Percentiles rank a stretch among this genome's conserved stretches.
phyloP scores from a whole-genome alignment of 805 yeast species.

The Scheffersomyces lignosus region DNA sequence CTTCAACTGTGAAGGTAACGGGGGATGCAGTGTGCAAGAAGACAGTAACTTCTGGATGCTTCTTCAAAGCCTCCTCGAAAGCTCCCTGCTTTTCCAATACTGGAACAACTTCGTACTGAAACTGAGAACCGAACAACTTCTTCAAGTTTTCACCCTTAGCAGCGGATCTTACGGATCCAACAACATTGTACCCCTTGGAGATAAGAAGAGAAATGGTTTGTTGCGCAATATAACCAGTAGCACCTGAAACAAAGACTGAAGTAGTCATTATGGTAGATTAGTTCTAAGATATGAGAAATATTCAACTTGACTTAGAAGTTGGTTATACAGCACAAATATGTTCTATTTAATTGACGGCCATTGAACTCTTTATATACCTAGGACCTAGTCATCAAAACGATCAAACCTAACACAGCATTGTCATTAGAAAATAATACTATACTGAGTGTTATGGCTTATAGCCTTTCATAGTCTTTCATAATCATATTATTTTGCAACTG shows the following conservation, averaged over 20 bases:
- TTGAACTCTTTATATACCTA: too few relatives aligned
- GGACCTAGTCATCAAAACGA: too few relatives aligned
- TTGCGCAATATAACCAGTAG: constrained; percentile 52
- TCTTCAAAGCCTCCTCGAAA: constrained; percentile 25
- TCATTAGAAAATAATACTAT: too few relatives aligned
- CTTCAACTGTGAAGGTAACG: constrained; percentile 15
- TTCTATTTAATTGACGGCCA: too few relatives aligned
- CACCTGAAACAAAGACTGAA: constrained; percentile 49
- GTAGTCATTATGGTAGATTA: constrained; percentile 10
- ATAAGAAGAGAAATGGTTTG: constrained; percentile 41
- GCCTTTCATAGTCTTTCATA: too few relatives aligned
- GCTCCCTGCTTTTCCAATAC: constrained; percentile 22
- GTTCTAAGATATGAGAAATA: too few relatives aligned
- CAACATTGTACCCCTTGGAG: constrained; percentile 40
- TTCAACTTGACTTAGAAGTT: too few relatives aligned
- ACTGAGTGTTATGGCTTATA: too few relatives aligned
- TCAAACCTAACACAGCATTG: too few relatives aligned
- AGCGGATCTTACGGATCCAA: constrained; percentile 46
- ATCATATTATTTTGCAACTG: too few relatives aligned
- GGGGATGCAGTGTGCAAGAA: constrained; percentile 39
- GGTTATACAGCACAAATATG: too few relatives aligned
- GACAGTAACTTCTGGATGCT: constrained; percentile 25
- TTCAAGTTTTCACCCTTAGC: constrained; percentile 33
- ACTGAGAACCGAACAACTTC: constrained; percentile 13
- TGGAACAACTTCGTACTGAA: constrained; percentile 22